Evolutionary conservation across 129 eudicot genomes (phyloP), one percentile per base, ranked within the genome.

Genomic region (Pseudognaphalium luteoalbum): DNA sequence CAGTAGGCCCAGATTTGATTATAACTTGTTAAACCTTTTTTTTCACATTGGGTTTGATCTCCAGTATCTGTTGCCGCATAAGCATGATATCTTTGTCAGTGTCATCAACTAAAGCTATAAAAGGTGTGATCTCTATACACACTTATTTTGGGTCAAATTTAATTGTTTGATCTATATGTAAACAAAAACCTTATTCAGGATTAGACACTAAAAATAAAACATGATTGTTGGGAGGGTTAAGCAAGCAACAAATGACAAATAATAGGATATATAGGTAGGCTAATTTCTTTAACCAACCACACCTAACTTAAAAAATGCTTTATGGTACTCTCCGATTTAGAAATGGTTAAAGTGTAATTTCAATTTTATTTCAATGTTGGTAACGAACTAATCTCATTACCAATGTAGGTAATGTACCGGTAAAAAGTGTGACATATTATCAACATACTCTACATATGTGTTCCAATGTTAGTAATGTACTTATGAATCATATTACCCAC

Each of bases 61-160:
- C 71, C 83, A 80, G 10, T 67, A 80, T 80, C 83, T 70, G 51
- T 20, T 73, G 71, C 75, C 74, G 71, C 75, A 80, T 73, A 73
- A 80, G 79, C 79, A 73, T 73, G 70, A 44, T 44, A 44, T 20
- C 14, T 59, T 25, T 60, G 28, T 66, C 63, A 57, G 3, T 80
- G 80, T 67, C 83, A 74, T 75, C 70, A 80, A 37, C 67, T 54
- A 73, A 72, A 72, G 68, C 67, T 58, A 41, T 65, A 7, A 66
- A 11, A 67, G 44, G 41, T 68, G 69, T 77, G 81, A 77, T 77
- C 60, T 68, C 42, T 61, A 68, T 7, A 39, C 44, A 69, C 81
- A 77, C 47, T 39, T 11, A 0, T 25, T 25, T 44, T 11, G 9
- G 34, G 34, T 32, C 34, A 3, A 37, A 37, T 37, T 37, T 37